Base-by-base conservation (phyloP, 768 basidiomycete genomes). In the Agrocybe pediades region DNA sequence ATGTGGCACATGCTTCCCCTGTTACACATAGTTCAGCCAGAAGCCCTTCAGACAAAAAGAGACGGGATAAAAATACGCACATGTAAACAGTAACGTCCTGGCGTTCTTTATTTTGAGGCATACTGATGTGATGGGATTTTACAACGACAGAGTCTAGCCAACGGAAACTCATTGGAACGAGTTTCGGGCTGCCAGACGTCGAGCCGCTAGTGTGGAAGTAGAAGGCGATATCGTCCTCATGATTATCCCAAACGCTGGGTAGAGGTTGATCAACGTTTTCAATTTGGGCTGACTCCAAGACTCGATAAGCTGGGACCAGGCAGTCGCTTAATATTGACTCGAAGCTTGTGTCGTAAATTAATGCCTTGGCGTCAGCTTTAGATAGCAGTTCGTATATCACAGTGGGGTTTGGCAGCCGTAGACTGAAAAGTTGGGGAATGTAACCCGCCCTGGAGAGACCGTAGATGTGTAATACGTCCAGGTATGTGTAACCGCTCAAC, bases 1-100 rank as follows among this genome's bases (percentile, higher is more conserved):
- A 90, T 90, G 69, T 90, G 90, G 65, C 86, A 90, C 87, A 91
- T 87, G 74, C 86, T 87, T 53, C 90, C 88, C 77, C 88, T 90
- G 73, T 50, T 60, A 53, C 66, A 56, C 49, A 67, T 54, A 61
- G 58, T 63, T 73, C 59, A 73, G 66, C 71, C 63, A 74, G 66
- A 65, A 60, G 62, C 56, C 50, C 59, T 59, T 49, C 33, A 46
- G 53, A 41, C 48, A 61, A 39, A 29, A 44, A 40, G 39, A 51
- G 49, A 56, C 33, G n/a, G n/a, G n/a, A n/a, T 49, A 57, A 56
- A 64, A 56, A 46, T 53, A 78, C 86, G 72, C 60, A 88, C 88
- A 90, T 86, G 82, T 82, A 88, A 6, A 81, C 78, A 17, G 82
- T 81, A 56, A 91, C 85, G 61, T 91, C 90, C 65, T 83, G 84